Percentiles rank a stretch among this genome's conserved stretches.
Evolutionary conservation across 306 rosid species (phyloP).

Genomic region (Vicia faba): DNA sequence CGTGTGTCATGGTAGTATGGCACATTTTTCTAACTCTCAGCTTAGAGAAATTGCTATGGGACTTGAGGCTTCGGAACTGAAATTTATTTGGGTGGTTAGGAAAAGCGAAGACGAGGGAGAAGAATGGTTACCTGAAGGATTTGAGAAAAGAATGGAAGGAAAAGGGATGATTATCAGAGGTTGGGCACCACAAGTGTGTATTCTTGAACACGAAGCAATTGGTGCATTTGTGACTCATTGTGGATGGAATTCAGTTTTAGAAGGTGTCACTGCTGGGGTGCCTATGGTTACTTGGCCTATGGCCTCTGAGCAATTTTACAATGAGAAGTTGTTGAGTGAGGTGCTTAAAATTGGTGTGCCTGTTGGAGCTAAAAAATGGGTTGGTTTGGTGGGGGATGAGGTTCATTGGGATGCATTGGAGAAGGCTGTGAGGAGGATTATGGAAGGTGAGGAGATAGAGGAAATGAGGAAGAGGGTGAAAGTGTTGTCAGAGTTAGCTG

Average conservation of each 20-base stretch:
- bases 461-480: slow-evolving; percentile 35
- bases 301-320: slow-evolving; percentile 41
- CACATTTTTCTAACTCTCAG: slow-evolving; percentile 43
- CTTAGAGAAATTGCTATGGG: slow-evolving; percentile 56
- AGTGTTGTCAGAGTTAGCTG: slow-evolving; percentile 12
- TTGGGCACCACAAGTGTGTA: slow-evolving; percentile 51
- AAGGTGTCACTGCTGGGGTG: slow-evolving; percentile 42
- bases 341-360: slow-evolving; percentile 36
- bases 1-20: slow-evolving; percentile 51
- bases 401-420: slow-evolving; percentile 21
- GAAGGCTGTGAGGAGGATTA: slow-evolving; percentile 31
- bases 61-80: slow-evolving; percentile 51
- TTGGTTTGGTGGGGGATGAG: neutral
- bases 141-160: slow-evolving; percentile 47
- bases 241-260: slow-evolving; percentile 62
- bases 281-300: slow-evolving; percentile 58
- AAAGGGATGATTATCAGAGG: slow-evolving; percentile 51
- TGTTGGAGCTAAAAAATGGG: slow-evolving; percentile 34
- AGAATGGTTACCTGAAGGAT: slow-evolving; percentile 43
- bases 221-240: slow-evolving; percentile 53
- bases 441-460: slow-evolving; percentile 40
- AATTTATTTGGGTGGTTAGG: slow-evolving; percentile 56
- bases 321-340: slow-evolving; percentile 42
- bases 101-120: neutral
- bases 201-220: slow-evolving; percentile 42